These are phyloP conservation scores for Schwanniomyces sp. DNA, from an alignment of 805 yeast genomes.

Conservation along the genomic window DNA sequence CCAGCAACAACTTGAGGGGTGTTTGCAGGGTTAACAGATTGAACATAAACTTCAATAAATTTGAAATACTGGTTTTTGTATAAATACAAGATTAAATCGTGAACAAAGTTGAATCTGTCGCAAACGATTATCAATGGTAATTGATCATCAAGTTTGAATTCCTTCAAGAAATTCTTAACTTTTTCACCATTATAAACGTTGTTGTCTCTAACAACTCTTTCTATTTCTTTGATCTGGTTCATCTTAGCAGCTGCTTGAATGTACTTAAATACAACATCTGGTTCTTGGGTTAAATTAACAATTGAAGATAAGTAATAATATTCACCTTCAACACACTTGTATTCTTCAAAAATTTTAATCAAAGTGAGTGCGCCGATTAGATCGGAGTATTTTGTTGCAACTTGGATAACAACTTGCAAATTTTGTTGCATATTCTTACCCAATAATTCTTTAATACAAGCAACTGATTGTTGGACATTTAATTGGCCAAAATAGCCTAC, in stretches of 20 bases:
- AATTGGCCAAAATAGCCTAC: conserved; percentile 89
- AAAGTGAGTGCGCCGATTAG: conserved; percentile 82
- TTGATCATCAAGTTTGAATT: conserved; percentile 90
- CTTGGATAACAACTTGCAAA: conserved; percentile 91
- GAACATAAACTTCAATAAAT: conserved; percentile 96
- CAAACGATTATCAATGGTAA: conserved; percentile 95
- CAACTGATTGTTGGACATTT: conserved; percentile 89
- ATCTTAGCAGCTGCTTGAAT: conserved; percentile 90
- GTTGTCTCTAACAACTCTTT: conserved; percentile 92
- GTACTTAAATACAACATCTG: conserved; percentile 94
- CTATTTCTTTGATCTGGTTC: conserved; percentile 91
- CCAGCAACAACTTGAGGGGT: conserved; percentile 98
- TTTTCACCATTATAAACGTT: conserved; percentile 94
- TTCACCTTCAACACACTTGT: conserved; percentile 88
- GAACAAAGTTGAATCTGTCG: conserved; percentile 87
- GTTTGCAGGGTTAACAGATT: conserved; percentile 93
- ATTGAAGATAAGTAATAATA: conserved; percentile 91
- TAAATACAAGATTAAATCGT: conserved; percentile 88
- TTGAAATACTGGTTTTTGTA: conserved; percentile 96
- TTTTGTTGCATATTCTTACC: conserved; percentile 76
- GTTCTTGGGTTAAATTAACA: conserved; percentile 90
- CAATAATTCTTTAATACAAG: conserved; percentile 84
- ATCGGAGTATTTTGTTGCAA: conserved; percentile 94
- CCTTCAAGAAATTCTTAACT: conserved; percentile 95
- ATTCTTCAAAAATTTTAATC: conserved; percentile 90